Percentiles rank a stretch among this genome's conserved stretches.
phyloP scores from a whole-genome alignment of 805 yeast genomes.

The Soucietia sequanensis region DNA sequence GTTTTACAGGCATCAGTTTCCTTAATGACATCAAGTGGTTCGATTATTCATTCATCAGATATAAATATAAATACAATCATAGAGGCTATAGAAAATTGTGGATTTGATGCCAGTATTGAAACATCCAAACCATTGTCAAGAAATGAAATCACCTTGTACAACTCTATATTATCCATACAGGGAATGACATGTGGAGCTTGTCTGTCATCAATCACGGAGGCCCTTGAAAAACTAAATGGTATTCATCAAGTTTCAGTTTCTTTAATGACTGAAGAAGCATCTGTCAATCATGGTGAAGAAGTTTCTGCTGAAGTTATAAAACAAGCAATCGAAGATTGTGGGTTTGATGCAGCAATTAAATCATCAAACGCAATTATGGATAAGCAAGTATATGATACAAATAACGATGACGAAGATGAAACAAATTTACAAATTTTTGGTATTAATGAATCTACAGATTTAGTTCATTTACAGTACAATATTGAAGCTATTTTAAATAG shows the following conservation, averaged over 20 bases:
- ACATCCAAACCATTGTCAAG: constrained; percentile 1
- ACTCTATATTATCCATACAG: constrained; percentile 29
- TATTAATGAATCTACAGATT: constrained; percentile 24
- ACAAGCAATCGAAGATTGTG: constrained; percentile 62
- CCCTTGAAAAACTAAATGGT: constrained; percentile 48
- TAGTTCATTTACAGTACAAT: constrained; percentile 32
- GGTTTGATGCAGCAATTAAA: constrained; percentile 28
- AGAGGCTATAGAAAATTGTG: constrained; percentile 41
- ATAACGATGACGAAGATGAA: constrained; percentile 24
- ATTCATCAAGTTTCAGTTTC: constrained; percentile 63
- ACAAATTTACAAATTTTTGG: constrained; percentile 33
- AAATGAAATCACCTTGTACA: not conserved
- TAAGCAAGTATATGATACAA: not conserved
- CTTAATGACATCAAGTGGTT: constrained; percentile 69
- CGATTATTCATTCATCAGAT: constrained; percentile 43
- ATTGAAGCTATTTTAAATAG: constrained; percentile 38
- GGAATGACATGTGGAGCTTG: constrained; percentile 97
- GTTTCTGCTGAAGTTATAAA: constrained; percentile 37
- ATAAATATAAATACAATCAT: constrained; percentile 15
- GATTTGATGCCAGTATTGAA: constrained; percentile 27
- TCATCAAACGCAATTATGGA: constrained; percentile 1
- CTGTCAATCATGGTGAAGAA: constrained; percentile 45
- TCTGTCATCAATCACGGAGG: constrained; percentile 60
- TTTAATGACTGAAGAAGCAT: constrained; percentile 72
- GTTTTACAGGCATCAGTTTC: constrained; percentile 61